Evolutionary conservation across 257 asterid genomes (phyloP).

Genomic region (Solanum stenotomum): DNA sequence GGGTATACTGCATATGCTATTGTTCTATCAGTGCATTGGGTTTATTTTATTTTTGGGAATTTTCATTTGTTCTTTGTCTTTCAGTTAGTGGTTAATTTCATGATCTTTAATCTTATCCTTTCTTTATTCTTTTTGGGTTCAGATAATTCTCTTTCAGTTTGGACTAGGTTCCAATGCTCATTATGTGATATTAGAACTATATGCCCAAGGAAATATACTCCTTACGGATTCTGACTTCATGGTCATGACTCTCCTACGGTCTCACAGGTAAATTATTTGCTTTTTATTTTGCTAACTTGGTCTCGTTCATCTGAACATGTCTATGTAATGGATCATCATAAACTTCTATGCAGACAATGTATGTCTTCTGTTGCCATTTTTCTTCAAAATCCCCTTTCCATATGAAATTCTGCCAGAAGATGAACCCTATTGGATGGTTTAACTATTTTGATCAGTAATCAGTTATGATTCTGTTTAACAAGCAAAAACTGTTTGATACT

Average conservation of each 20-base stretch:
- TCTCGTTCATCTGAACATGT: neutral
- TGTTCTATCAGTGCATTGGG: neutral
- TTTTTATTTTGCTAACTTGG: conserved; percentile 1
- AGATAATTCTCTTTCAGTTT: conserved; percentile 93
- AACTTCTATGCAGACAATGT: neutral
- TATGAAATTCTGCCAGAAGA: neutral
- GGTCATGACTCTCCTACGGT: conserved; percentile 91
- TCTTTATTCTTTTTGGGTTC: neutral
- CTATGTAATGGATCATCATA: neutral
- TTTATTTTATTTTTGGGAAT: neutral
- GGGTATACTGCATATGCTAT: conserved; percentile 37
- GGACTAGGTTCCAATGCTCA: conserved; percentile 86
- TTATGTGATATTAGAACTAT: conserved; percentile 84
- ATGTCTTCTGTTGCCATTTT: neutral
- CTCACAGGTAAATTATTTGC: conserved; percentile 69
- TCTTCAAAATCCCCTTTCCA: neutral
- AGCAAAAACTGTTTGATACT: neutral
- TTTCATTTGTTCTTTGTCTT: neutral
- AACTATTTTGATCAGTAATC: neutral
- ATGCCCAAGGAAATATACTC: conserved; percentile 95
- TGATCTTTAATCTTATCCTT: neutral
- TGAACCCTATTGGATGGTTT: neutral
- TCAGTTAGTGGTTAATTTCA: neutral
- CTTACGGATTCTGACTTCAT: conserved; percentile 81
- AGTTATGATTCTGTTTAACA: neutral